Evolutionary conservation across 176 grass and related monocot species (phyloP).

Genomic region (Dendrocalamus sinicus): DNA sequence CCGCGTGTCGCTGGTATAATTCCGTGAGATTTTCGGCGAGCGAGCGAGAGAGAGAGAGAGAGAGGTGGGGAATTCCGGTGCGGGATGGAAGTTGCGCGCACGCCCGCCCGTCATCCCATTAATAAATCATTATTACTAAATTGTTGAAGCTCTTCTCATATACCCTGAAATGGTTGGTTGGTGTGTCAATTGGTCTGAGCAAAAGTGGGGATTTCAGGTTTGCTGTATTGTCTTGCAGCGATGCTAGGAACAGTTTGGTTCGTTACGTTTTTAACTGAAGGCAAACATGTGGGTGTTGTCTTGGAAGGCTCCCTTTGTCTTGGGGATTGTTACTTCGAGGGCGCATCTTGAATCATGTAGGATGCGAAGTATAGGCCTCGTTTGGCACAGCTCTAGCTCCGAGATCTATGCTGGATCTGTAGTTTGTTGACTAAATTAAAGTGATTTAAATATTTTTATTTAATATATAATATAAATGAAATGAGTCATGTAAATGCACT

Average conservation of each 20-base stretch:
- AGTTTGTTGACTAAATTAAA: too few species aligned
- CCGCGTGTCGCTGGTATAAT: not conserved
- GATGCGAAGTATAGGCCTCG: not conserved
- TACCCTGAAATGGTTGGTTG: not conserved
- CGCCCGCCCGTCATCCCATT: not conserved
- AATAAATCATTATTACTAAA: not conserved
- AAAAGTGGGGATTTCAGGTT: not conserved
- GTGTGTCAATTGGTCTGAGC: not conserved
- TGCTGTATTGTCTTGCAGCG: not conserved
- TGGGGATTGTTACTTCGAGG: not conserved
- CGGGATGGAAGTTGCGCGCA: not conserved
- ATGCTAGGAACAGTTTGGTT: not conserved
- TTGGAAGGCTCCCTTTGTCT: not conserved
- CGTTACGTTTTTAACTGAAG: too few species aligned
- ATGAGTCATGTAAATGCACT: too few species aligned
- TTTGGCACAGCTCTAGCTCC: too few species aligned
- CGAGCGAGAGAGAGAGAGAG: too few species aligned
- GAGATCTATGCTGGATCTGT: too few species aligned
- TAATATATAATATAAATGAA: too few species aligned
- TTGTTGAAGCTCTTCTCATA: not conserved
- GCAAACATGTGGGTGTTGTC: too few species aligned
- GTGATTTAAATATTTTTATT: too few species aligned
- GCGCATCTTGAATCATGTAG: not conserved
- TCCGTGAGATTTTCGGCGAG: not conserved
- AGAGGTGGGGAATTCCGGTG: slow-evolving; percentile 1